These are phyloP conservation scores for Cucumis sativus DNA, from an alignment of 306 rosid genomes.

Conservation along the genomic window Cucumber_9930_V3 NC_026655.2:31566001-31566500, in stretches of 20 bases:
- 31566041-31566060: background rate
- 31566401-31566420: background rate
- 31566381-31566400: background rate
- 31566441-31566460: background rate
- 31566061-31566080: background rate
- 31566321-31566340: background rate
- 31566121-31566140: conserved; percentile 6
- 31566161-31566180: conserved; percentile 2
- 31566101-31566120: background rate
- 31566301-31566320: background rate
- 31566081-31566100: background rate
- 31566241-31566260: background rate
- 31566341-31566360: background rate
- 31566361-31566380: rapidly evolving
- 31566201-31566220: conserved; percentile 1
- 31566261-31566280: background rate
- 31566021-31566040: background rate
- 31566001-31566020: background rate
- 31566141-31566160: background rate
- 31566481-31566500: background rate
- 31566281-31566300: conserved; percentile 3
- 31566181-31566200: conserved; percentile 12
- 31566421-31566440: background rate
- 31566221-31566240: background rate
- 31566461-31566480: conserved; percentile 2